Percentiles rank a stretch among this genome's conserved stretches.
These are phyloP conservation scores for Moesziomyces globuligerus DNA, from an alignment of 1,284 basidiomycete genomes.

Conservation along the genomic window DNA sequence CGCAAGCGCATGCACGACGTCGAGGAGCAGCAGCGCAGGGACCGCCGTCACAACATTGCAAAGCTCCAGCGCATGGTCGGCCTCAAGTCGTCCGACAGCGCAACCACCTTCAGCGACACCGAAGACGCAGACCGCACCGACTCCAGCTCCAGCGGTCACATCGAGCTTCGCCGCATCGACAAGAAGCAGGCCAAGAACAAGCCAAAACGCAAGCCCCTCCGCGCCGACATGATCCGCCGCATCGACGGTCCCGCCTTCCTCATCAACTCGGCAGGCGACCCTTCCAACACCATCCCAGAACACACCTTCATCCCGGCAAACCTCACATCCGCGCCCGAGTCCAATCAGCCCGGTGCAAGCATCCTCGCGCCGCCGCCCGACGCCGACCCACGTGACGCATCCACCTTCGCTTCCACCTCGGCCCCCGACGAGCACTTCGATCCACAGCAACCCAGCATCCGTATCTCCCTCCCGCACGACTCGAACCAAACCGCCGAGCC, in stretches of 20 bases:
- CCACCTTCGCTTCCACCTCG: no score
- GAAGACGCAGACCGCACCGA: conserved; percentile 35
- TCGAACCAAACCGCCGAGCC: background rate
- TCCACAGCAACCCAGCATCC: conserved; percentile 37
- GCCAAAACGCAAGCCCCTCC: conserved; percentile 52
- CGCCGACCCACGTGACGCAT: conserved; percentile 1
- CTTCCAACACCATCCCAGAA: conserved; percentile 41
- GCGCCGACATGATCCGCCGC: conserved; percentile 65
- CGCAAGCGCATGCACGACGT: conserved; percentile 63
- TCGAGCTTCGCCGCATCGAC: conserved; percentile 28
- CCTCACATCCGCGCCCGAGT: conserved; percentile 13
- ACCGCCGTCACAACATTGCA: conserved; percentile 45
- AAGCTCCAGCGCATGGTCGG: conserved; percentile 55
- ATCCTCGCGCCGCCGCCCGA: conserved; percentile 20
- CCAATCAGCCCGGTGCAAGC: conserved; percentile 16
- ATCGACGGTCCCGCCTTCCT: conserved; percentile 64
- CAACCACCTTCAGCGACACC: conserved; percentile 36
- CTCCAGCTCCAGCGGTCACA: conserved; percentile 46
- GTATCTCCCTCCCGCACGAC: conserved; percentile 34
- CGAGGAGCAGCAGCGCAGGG: conserved; percentile 59
- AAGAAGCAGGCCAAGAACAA: conserved; percentile 44
- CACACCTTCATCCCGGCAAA: background rate
- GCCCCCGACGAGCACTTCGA: conserved; percentile 7
- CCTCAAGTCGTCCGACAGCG: conserved; percentile 42
- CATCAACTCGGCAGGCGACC: conserved; percentile 60